Conservation (phyloP, 2,329 filamentous ascomycete species). For the Aureobasidium lini region DNA sequence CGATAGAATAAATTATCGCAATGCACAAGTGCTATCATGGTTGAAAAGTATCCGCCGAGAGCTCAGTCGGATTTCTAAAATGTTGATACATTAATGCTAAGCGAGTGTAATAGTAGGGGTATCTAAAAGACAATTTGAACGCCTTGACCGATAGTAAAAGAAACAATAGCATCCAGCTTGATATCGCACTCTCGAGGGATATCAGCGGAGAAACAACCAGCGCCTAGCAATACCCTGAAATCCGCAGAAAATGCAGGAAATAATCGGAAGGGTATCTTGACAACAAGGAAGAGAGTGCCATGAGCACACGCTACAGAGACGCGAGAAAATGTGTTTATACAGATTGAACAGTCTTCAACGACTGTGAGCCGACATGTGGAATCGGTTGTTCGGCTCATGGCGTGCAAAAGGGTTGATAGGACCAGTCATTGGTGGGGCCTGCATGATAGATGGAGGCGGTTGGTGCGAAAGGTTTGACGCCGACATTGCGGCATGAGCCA, state of each 20-base stretch:
- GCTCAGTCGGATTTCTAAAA: not conserved
- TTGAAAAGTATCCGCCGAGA: too few species aligned
- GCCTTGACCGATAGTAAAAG: not conserved
- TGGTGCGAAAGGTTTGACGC: not conserved
- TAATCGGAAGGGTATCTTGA: constrained; percentile 3
- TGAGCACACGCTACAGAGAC: not conserved
- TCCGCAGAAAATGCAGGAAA: not conserved
- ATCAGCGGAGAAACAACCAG: not conserved
- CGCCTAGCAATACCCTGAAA: not conserved
- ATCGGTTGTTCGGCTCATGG: not conserved
- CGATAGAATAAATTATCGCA: not conserved
- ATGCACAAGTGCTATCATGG: too few species aligned
- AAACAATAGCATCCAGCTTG: not conserved
- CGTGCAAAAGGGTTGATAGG: constrained; percentile 27
- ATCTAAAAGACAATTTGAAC: constrained; percentile 8
- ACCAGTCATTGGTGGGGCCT: constrained; percentile 27
- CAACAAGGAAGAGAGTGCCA: not conserved
- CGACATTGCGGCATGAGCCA: not conserved
- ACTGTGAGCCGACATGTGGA: not conserved
- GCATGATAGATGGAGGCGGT: constrained; percentile 21
- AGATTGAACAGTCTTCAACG: not conserved
- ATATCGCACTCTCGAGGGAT: not conserved
- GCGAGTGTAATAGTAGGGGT: constrained; percentile 14
- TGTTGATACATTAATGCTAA: constrained; percentile 10
- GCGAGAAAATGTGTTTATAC: not conserved